phyloP scores from a whole-genome alignment of 2,329 filamentous ascomycete genomes.

The Dendrostoma leiphaemia region DNA sequence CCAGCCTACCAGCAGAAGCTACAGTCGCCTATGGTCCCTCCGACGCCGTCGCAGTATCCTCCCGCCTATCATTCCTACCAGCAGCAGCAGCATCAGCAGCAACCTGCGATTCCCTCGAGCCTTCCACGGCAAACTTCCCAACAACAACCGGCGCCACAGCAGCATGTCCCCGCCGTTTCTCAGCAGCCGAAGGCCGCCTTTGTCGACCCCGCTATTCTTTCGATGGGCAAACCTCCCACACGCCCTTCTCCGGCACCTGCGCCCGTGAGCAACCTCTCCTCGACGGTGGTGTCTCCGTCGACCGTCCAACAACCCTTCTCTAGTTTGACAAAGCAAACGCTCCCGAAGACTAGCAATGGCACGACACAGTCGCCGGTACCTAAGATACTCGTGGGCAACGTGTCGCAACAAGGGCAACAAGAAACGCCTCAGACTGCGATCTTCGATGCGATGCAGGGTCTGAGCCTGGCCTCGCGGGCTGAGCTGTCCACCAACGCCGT shows the following conservation, averaged over 20 bases:
- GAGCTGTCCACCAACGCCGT: slow-evolving; percentile 21
- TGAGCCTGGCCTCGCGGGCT: slow-evolving; percentile 22
- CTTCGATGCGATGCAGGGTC: slow-evolving; percentile 21
- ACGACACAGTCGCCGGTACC: slow-evolving; percentile 9
- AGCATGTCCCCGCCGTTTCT: slow-evolving; percentile 23
- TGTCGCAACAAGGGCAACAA: slow-evolving; percentile 5
- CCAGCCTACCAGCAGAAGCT: slow-evolving; percentile 5
- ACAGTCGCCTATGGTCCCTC: neutral
- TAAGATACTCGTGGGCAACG: slow-evolving; percentile 9
- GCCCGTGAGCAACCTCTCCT: neutral
- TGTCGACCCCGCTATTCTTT: slow-evolving; percentile 81
- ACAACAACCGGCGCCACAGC: neutral
- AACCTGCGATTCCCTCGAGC: neutral
- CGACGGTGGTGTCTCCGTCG: slow-evolving; percentile 20
- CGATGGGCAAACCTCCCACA: slow-evolving; percentile 51
- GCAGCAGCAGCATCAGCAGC: slow-evolving; percentile 2
- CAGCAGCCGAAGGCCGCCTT: slow-evolving; percentile 47
- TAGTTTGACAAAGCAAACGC: neutral
- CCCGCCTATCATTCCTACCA: neutral
- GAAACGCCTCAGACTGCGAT: slow-evolving; percentile 22
- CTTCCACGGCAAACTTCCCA: neutral
- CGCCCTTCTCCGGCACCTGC: slow-evolving; percentile 20
- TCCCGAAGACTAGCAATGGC: slow-evolving; percentile 4
- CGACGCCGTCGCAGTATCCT: neutral
- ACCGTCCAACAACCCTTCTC: slow-evolving; percentile 21